Conservation (phyloP, 345 rosid species). For the Aegle marmelos region DNA sequence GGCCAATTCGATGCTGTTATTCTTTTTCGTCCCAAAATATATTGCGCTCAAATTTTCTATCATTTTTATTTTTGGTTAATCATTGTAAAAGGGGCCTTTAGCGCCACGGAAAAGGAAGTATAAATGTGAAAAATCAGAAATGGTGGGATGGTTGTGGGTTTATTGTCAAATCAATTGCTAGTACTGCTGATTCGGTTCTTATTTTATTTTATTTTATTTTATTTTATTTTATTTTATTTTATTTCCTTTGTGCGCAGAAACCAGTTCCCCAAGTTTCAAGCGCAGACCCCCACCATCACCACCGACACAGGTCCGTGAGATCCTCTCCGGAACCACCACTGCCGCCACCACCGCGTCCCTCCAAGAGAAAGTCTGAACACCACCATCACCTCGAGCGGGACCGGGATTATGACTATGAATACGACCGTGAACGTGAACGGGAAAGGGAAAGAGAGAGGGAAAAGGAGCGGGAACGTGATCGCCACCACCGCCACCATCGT, state of each 20-base stretch:
- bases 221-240: no score
- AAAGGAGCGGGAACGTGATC: constrained; percentile 27
- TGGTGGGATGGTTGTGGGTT: no score
- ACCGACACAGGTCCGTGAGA: constrained; percentile 50
- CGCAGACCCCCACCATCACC: constrained; percentile 33
- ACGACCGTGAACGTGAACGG: constrained; percentile 29
- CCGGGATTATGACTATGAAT: constrained; percentile 40
- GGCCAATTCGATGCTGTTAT: no score
- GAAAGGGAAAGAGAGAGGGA: constrained; percentile 32
- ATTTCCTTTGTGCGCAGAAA: constrained; percentile 30
- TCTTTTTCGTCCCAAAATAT: no score
- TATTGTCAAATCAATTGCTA: no score
- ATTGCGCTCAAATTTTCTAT: background rate
- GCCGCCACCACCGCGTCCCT: constrained; percentile 48
- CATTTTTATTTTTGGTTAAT: no score
- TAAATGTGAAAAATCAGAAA: no score
- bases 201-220: no score
- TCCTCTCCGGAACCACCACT: constrained; percentile 45
- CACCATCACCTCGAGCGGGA: constrained; percentile 30
- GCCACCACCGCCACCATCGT: constrained; percentile 33
- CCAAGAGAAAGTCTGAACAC: constrained; percentile 63
- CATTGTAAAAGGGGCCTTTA: background rate
- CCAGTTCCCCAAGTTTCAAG: constrained; percentile 34
- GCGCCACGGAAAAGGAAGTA: background rate
- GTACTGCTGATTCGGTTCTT: background rate